Evolutionary conservation across 768 basidiomycete species (phyloP), one percentile per base, ranked within the genome.

Genomic region (Omphalotus guepiniiformis): DNA sequence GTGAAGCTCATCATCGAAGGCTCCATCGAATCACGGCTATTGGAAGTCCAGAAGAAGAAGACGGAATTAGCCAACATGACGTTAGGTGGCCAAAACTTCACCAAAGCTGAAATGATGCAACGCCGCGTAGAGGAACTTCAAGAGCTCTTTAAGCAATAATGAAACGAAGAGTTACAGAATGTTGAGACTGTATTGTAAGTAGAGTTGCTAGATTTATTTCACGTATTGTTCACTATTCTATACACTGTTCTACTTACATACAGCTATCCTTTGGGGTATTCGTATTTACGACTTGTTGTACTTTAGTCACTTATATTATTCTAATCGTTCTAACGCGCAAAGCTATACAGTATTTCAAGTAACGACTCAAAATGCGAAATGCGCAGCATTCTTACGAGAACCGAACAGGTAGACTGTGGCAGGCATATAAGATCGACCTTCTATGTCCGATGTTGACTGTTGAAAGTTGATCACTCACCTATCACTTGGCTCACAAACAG

Each of bases 21-120:
- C 57, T 87, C 92, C 23, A 96, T 99, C 63, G 96, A 99, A 68
- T 87, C 83, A 46, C 84, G 87, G 46, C 77, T 99, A 57, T 76
- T 97, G 40, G 87, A 93, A 66, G 92, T 98, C 6, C 95, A 99
- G 69, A 78, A 76, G 66, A 92, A 93, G 75, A 99, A 99, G 71
- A 90, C 88, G 13, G 90, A 85, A 54, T 70, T 99, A 48, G 95
- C 95, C 35, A 92, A 96, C 57, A 83, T 96, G 81, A 94, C 95
- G 3, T 75, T 96, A 36, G 91, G 88, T 32, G 30, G 30, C 30
- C 82, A 89, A 54, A 85, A 79, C 59, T 78, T 89, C 64, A 92
- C 80, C 69, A 94, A 95, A 63, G 79, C 85, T 32, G 94, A 98
- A 59, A 69, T 98, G 55, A 68, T 89, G 64, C 82, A 86, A 51